Evolutionary conservation across 768 basidiomycete genomes (phyloP).

Genomic region (Pisolithus sp.): DNA sequence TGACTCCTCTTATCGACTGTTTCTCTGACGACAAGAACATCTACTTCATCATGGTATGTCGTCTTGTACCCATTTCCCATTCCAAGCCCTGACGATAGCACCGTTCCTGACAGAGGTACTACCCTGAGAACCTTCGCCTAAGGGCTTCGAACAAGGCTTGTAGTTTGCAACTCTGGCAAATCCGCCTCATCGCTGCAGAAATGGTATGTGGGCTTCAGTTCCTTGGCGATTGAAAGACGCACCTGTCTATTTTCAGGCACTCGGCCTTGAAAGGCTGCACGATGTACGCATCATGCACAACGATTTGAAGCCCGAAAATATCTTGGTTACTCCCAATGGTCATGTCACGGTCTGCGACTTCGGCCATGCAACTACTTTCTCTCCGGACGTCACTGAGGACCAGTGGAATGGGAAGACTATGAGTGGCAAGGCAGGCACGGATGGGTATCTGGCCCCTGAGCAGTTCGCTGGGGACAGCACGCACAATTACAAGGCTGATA

Average conservation of each 20-base stretch:
- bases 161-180: conserved; percentile 4
- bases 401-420: conserved; percentile 1
- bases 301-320: conserved; percentile 49
- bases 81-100: background rate
- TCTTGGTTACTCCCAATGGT: conserved; percentile 31
- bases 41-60: conserved; percentile 11
- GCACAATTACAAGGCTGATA: conserved; percentile 38
- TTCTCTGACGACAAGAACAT: conserved; percentile 7
- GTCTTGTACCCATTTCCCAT: background rate
- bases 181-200: conserved; percentile 11
- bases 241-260: background rate
- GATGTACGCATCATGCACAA: conserved; percentile 35
- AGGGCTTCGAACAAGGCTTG: conserved; percentile 1
- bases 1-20: conserved; percentile 8
- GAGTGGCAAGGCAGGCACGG: conserved; percentile 25
- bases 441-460: conserved; percentile 41
- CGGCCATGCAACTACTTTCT: conserved; percentile 11
- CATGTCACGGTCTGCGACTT: conserved; percentile 12
- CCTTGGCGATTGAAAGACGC: background rate
- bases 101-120: conserved; percentile 5
- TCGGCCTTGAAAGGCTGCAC: conserved; percentile 10
- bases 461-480: conserved; percentile 28
- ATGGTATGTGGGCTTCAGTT: conserved; percentile 2
- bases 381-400: background rate
- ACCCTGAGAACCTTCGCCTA: conserved; percentile 6